phyloP scores from a whole-genome alignment of 192 early-diverging fungal genomes.

The Umbelopsis vinacea region DNA sequence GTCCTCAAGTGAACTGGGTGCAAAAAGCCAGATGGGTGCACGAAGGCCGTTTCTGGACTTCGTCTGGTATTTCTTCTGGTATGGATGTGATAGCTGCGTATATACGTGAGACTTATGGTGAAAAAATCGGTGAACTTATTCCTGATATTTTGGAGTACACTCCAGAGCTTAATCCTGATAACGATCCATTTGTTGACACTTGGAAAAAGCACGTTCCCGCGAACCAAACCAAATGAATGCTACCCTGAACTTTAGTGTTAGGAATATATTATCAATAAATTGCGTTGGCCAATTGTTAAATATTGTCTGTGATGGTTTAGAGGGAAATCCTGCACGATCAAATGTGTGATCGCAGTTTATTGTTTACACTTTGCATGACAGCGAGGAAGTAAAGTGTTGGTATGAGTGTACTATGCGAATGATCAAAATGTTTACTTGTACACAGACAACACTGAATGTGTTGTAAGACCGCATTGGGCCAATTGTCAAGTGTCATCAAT shows the following conservation, averaged over 20 bases:
- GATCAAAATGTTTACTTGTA: not conserved
- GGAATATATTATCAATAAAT: not conserved
- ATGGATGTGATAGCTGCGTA: constrained; percentile 8
- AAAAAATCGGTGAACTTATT: not conserved
- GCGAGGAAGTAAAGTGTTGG: no score
- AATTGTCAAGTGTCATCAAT: no score
- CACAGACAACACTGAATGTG: not conserved
- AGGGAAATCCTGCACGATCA: no score
- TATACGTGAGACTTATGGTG: not conserved
- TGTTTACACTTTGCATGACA: no score
- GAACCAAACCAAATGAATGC: no score
- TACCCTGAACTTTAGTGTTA: no score
- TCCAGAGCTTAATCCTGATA: not conserved
- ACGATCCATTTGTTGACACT: not conserved
- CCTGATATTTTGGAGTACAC: constrained; percentile 3
- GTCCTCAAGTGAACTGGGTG: constrained; percentile 51
- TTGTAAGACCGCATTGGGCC: no score
- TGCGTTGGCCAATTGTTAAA: no score
- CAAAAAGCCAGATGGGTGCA: constrained; percentile 55
- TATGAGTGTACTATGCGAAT: no score
- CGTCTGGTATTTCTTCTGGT: constrained; percentile 51
- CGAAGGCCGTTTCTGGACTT: constrained; percentile 51
- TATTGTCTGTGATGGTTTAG: no score
- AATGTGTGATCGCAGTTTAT: no score
- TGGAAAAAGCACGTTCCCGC: not conserved